Percentiles rank a stretch among this genome's conserved stretches.
Evolutionary conservation across 2,329 filamentous ascomycete genomes (phyloP).

Genomic region (Arthrobotrys entomopaga): DNA sequence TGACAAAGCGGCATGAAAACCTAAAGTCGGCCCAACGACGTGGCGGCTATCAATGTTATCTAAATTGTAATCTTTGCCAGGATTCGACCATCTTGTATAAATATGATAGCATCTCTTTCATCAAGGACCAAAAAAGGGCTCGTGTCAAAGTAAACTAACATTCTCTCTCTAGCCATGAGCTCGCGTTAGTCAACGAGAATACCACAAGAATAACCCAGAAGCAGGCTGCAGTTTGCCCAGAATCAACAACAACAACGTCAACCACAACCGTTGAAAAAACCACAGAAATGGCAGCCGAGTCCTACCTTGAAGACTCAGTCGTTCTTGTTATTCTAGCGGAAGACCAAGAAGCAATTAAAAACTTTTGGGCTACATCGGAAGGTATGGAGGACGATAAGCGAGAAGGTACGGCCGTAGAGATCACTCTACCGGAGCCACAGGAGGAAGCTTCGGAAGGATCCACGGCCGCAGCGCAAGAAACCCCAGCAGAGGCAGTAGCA

Average conservation of each 20-base stretch:
- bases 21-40: neutral
- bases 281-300: constrained; percentile 12
- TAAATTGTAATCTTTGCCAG: too few relatives aligned
- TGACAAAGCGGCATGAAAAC: neutral
- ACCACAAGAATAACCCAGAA: constrained; percentile 43
- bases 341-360: constrained; percentile 38
- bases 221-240: neutral
- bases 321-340: constrained; percentile 33
- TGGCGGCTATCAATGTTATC: neutral
- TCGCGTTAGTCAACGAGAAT: constrained; percentile 15
- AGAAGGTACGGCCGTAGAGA: constrained; percentile 26
- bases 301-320: constrained; percentile 25
- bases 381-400: constrained; percentile 30
- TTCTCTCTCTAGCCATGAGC: constrained; percentile 34
- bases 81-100: neutral
- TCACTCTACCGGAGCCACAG: constrained; percentile 33
- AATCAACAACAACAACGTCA: constrained; percentile 10
- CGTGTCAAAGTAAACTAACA: constrained; percentile 14
- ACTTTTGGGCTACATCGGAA: constrained; percentile 23
- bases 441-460: constrained; percentile 1
- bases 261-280: constrained; percentile 13
- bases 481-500: neutral
- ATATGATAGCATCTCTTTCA: neutral
- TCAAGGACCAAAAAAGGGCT: neutral
- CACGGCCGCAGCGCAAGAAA: neutral